phyloP scores from a whole-genome alignment of 768 basidiomycete genomes.

The Russula sp. region DNA sequence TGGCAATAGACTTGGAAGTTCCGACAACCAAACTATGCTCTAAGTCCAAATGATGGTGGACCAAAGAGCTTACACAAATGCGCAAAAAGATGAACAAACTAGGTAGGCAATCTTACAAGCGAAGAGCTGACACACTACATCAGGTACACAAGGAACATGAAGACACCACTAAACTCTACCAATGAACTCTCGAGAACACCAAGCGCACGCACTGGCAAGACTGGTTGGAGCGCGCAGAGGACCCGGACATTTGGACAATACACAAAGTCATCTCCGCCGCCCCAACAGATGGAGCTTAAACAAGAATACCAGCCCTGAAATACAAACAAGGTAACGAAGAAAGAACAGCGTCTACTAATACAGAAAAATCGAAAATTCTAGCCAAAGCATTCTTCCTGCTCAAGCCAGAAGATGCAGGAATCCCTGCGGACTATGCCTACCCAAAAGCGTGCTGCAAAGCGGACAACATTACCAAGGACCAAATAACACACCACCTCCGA shows the following conservation, averaged over 20 bases:
- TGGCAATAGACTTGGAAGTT: not conserved
- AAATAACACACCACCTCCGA: too few relatives aligned
- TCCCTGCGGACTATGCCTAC: too few relatives aligned
- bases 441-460: too few relatives aligned
- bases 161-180: constrained; percentile 6
- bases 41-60: constrained; percentile 2
- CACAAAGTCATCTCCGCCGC: constrained; percentile 6
- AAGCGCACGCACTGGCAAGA: constrained; percentile 25
- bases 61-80: not conserved
- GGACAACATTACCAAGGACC: too few relatives aligned
- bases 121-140: not conserved
- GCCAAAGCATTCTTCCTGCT: too few relatives aligned
- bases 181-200: constrained; percentile 12
- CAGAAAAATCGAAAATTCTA: too few relatives aligned
- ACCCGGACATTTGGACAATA: constrained; percentile 22
- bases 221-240: constrained; percentile 21
- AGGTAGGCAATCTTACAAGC: not conserved
- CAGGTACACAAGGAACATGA: not conserved
- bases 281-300: not conserved
- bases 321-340: too few relatives aligned
- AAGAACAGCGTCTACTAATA: too few relatives aligned
- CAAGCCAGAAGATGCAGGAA: too few relatives aligned
- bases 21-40: not conserved
- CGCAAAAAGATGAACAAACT: not conserved
- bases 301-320: not conserved